Evolutionary conservation across 2,329 filamentous ascomycete species (phyloP).

Genomic region (Lachnellula cervina): DNA sequence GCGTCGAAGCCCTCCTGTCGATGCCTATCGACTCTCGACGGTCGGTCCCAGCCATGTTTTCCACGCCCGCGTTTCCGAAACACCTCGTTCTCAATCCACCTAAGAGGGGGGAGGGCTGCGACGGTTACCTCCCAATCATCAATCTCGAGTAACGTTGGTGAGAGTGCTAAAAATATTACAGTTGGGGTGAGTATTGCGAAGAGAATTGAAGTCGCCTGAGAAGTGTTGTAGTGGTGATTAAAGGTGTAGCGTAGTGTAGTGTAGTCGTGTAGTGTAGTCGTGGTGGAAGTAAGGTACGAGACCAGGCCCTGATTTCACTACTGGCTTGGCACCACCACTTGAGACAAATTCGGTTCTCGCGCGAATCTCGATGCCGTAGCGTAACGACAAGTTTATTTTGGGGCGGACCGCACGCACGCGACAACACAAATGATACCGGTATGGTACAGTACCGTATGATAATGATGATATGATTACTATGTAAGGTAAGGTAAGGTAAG

Average conservation of each 20-base stretch:
- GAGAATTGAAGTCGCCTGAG: neutral
- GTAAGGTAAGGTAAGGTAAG: no score
- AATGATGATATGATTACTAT: no score
- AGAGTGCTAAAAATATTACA: neutral
- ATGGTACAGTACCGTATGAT: no score
- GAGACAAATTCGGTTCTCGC: no score
- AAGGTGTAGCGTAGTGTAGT: neutral
- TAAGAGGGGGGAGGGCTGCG: neutral
- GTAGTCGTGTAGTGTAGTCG: neutral
- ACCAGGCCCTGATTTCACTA: no score
- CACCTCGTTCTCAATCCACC: slow-evolving; percentile 15
- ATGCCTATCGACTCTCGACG: slow-evolving; percentile 35
- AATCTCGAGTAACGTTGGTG: slow-evolving; percentile 5
- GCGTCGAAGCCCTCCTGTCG: slow-evolving; percentile 41
- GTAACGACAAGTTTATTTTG: no score
- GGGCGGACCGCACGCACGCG: no score
- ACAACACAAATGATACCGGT: no score
- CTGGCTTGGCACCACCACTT: no score
- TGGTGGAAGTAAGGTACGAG: neutral
- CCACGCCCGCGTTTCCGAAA: slow-evolving; percentile 11
- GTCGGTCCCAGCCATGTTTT: slow-evolving; percentile 39
- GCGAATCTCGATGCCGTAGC: no score
- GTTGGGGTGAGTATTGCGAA: neutral
- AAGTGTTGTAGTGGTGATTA: neutral
- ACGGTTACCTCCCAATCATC: slow-evolving; percentile 14